Evolutionary conservation across 345 rosid genomes (phyloP).

Genomic region (Hibiscus trionum): DNA sequence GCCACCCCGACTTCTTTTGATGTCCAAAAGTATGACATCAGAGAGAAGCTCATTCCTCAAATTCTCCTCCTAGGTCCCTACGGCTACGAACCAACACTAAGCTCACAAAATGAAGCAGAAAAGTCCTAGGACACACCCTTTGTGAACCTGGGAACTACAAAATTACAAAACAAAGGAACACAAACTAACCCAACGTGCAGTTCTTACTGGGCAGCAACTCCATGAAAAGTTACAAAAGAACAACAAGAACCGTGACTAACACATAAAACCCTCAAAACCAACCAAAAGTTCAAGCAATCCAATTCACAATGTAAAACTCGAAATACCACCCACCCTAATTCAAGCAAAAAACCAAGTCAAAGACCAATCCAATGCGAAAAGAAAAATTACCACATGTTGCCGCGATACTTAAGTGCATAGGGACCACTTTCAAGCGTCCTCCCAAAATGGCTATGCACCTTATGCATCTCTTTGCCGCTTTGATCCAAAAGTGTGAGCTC

Average conservation of each 20-base stretch:
- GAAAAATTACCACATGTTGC: slow-evolving; percentile 66
- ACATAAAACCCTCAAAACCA: not conserved
- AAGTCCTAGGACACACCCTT: not conserved
- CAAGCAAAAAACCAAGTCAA: slow-evolving; percentile 2
- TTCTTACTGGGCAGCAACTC: not conserved
- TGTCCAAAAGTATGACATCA: not conserved
- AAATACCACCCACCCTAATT: not conserved
- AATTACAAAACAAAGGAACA: not conserved
- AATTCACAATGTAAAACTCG: not conserved
- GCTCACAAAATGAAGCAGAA: not conserved
- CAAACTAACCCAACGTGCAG: not conserved
- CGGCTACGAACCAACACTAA: not conserved
- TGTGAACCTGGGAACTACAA: not conserved
- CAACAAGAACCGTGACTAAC: not conserved
- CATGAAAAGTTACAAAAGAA: not conserved
- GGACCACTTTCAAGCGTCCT: slow-evolving; percentile 66
- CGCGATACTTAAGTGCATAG: slow-evolving; percentile 46
- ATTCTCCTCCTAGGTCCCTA: not conserved
- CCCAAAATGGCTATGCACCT: slow-evolving; percentile 71
- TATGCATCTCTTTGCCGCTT: slow-evolving; percentile 61
- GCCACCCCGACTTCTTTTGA: too few relatives aligned
- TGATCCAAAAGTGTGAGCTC: slow-evolving; percentile 67
- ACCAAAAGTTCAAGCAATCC: not conserved
- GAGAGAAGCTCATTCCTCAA: not conserved
- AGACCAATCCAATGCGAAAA: not conserved